Conservation (phyloP, 2,329 filamentous ascomycete genomes). For the Penicillium polonicum region DNA sequence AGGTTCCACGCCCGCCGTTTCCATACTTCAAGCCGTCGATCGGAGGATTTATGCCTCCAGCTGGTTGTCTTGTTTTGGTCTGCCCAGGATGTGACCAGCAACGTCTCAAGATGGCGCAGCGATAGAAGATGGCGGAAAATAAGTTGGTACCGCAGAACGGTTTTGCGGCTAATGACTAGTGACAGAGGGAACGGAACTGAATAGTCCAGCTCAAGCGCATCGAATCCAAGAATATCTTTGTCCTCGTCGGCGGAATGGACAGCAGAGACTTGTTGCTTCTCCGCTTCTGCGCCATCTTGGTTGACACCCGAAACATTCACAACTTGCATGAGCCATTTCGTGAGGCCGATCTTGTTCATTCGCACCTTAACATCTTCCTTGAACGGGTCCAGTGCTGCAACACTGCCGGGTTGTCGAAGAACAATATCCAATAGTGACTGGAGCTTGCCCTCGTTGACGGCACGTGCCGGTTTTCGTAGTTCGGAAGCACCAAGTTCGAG, state of each 20-base stretch:
- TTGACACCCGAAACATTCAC: slow-evolving; percentile 96
- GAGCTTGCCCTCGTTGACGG: slow-evolving; percentile 87
- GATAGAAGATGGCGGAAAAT: slow-evolving; percentile 93
- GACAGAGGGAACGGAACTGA: slow-evolving; percentile 92
- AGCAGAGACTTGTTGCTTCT: slow-evolving; percentile 68
- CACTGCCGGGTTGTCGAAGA: slow-evolving; percentile 90
- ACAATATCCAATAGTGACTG: slow-evolving; percentile 95
- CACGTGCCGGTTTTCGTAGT: slow-evolving; percentile 81
- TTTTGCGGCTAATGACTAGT: slow-evolving; percentile 92
- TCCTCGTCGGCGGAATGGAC: slow-evolving; percentile 66
- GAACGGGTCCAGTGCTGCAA: slow-evolving; percentile 91
- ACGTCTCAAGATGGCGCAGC: slow-evolving; percentile 81
- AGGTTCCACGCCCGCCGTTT: slow-evolving; percentile 91
- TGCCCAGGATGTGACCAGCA: slow-evolving; percentile 85
- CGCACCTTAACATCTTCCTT: slow-evolving; percentile 98
- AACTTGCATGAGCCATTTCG: slow-evolving; percentile 91
- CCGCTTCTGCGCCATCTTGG: slow-evolving; percentile 67
- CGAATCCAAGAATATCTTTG: slow-evolving; percentile 85
- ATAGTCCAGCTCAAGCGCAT: slow-evolving; percentile 91
- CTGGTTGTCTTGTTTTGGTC: slow-evolving; percentile 77
- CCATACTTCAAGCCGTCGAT: slow-evolving; percentile 78
- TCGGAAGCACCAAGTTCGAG: slow-evolving; percentile 88
- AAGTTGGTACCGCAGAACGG: slow-evolving; percentile 93
- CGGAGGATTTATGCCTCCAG: slow-evolving; percentile 79
- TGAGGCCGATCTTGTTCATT: slow-evolving; percentile 92